Conservation (phyloP, 2,329 filamentous ascomycete species). For the Lachnellula occidentalis region DNA sequence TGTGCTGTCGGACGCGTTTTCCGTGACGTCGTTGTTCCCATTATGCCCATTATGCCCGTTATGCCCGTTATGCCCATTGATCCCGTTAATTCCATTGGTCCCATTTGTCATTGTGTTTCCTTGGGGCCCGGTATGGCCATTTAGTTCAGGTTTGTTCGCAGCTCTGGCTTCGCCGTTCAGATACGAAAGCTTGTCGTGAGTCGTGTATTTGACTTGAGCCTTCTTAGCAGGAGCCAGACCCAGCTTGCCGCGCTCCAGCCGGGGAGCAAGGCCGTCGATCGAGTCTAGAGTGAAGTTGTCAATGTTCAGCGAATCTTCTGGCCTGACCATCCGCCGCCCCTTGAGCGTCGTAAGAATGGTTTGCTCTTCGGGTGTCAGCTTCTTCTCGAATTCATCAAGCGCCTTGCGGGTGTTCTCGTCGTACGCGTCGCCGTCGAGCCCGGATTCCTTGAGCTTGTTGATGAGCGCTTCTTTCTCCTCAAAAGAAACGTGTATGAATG, state of each 20-base stretch:
- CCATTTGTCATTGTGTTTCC: too few species aligned
- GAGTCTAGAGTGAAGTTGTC: slow-evolving; percentile 30
- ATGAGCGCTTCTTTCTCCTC: slow-evolving; percentile 1
- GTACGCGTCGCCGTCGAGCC: neutral
- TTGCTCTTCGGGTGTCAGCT: neutral
- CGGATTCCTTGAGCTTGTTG: neutral
- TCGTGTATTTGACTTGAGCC: too few species aligned
- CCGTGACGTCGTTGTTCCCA: too few species aligned
- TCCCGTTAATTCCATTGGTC: too few species aligned
- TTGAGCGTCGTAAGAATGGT: slow-evolving; percentile 27
- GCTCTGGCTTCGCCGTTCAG: too few species aligned
- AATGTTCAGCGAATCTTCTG: slow-evolving; percentile 31
- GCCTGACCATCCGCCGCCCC: slow-evolving; percentile 29
- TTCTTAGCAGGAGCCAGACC: too few species aligned
- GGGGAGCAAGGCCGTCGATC: slow-evolving; percentile 26
- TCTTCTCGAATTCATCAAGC: neutral
- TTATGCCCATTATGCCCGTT: too few species aligned
- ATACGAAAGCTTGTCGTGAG: too few species aligned
- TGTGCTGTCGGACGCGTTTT: too few species aligned
- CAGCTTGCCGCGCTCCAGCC: slow-evolving; percentile 23
- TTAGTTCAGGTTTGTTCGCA: too few species aligned
- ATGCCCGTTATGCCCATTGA: too few species aligned
- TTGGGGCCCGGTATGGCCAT: too few species aligned
- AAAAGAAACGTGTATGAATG: slow-evolving; percentile 21
- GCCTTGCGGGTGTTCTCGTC: neutral